Evolutionary conservation across 805 yeast species (phyloP).

Genomic region (Kuraishia hungarica): DNA sequence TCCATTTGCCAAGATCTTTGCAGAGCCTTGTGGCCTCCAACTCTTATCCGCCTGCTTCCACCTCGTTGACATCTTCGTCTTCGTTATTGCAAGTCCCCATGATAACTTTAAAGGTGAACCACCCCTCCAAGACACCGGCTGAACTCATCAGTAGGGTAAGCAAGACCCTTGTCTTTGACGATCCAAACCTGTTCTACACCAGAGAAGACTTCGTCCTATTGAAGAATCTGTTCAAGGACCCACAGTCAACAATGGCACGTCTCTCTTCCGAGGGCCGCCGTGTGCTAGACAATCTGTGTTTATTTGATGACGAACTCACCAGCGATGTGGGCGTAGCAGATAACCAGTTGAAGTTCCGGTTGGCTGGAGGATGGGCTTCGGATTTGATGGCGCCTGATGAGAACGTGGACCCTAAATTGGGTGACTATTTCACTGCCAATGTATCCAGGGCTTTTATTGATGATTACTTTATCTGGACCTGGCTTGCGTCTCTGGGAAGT

Average conservation of each 20-base stretch:
- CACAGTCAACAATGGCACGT: constrained; percentile 47
- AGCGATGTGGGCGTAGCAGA: constrained; percentile 31
- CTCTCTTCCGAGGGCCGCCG: constrained; percentile 70
- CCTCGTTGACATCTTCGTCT: constrained; percentile 14
- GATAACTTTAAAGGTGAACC: constrained; percentile 27
- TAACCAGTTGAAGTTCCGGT: constrained; percentile 16
- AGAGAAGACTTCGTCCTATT: constrained; percentile 72
- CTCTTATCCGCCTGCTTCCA: constrained; percentile 66
- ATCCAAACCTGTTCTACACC: constrained; percentile 60
- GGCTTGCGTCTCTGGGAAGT: constrained; percentile 70
- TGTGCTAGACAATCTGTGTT: constrained; percentile 31
- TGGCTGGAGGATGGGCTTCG: constrained; percentile 26
- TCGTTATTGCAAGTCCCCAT: constrained; percentile 25
- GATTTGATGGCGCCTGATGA: constrained; percentile 14
- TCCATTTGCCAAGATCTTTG: constrained; percentile 56
- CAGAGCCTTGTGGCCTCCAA: constrained; percentile 57
- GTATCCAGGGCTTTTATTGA: constrained; percentile 64
- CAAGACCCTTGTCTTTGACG: constrained; percentile 56
- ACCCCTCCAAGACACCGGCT: constrained; percentile 36
- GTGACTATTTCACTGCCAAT: constrained; percentile 30
- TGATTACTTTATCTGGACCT: constrained; percentile 87
- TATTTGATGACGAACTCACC: constrained; percentile 23
- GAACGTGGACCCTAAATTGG: constrained; percentile 2
- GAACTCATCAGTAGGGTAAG: constrained; percentile 55
- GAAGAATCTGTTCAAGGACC: constrained; percentile 59